Evolutionary conservation across 345 rosid species (phyloP).

Genomic region (Bruguiera parviflora): DNA sequence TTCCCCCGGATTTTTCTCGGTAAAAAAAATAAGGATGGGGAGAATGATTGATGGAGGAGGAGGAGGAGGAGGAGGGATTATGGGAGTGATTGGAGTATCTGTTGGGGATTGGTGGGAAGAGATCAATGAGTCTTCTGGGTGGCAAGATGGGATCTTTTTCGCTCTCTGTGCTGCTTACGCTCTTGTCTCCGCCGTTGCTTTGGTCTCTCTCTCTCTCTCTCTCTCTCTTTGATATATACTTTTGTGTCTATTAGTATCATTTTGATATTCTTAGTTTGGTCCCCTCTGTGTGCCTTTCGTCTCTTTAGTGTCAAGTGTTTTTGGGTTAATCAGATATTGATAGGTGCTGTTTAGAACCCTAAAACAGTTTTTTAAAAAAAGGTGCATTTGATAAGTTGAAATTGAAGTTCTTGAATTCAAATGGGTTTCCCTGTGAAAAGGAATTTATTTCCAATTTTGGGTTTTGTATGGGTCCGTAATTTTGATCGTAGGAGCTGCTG

Average conservation of each 20-base stretch:
- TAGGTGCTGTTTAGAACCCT: no score
- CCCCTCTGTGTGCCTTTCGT: no score
- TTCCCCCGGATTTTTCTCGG: neutral
- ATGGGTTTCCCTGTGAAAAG: no score
- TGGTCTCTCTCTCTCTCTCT: conserved; percentile 36
- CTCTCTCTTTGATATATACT: neutral
- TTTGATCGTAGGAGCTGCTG: neutral
- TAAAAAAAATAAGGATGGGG: conserved; percentile 8
- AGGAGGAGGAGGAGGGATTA: neutral
- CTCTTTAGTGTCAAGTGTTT: no score
- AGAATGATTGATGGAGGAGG: neutral
- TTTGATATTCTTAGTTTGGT: neutral
- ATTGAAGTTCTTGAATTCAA: no score
- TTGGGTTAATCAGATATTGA: no score
- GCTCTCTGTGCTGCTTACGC: conserved; percentile 89
- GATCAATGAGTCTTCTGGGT: conserved; percentile 73
- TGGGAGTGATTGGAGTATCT: neutral
- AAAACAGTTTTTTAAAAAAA: no score
- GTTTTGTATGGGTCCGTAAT: neutral
- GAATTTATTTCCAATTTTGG: no score
- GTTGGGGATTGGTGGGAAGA: conserved; percentile 72
- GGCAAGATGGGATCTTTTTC: conserved; percentile 95
- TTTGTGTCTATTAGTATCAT: neutral
- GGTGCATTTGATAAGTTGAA: no score
- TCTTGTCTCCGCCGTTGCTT: conserved; percentile 79